Evolutionary conservation across 306 rosid genomes (phyloP).

Genomic region (Cicer arietinum): DNA sequence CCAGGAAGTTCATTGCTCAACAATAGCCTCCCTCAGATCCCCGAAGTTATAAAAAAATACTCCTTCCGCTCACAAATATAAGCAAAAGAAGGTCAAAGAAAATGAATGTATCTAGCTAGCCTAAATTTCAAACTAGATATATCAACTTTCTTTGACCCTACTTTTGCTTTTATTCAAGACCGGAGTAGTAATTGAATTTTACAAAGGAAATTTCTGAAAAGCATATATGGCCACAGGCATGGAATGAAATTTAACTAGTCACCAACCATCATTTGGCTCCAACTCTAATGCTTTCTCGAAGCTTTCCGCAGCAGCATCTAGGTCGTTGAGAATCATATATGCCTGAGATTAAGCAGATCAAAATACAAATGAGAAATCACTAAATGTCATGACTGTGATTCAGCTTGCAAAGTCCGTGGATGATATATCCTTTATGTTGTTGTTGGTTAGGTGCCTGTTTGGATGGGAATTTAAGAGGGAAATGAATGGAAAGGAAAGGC

Average conservation of each 20-base stretch:
- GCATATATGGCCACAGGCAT: constrained; percentile 6
- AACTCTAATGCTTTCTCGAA: constrained; percentile 59
- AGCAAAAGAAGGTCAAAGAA: too few relatives aligned
- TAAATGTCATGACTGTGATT: constrained; percentile 21
- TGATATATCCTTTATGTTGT: not conserved
- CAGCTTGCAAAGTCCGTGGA: constrained; percentile 18
- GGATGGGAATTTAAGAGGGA: not conserved
- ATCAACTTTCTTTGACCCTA: too few relatives aligned
- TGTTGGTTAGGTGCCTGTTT: not conserved
- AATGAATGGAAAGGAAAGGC: not conserved
- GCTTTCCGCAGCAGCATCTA: constrained; percentile 60
- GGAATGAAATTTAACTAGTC: constrained; percentile 28
- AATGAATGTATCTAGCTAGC: too few relatives aligned
- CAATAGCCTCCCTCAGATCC: constrained; percentile 2
- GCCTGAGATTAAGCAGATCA: constrained; percentile 48
- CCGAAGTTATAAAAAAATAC: too few relatives aligned
- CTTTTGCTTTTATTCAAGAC: too few relatives aligned
- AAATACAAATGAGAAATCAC: constrained; percentile 35
- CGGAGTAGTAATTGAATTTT: not conserved
- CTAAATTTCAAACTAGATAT: too few relatives aligned
- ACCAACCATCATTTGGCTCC: constrained; percentile 68
- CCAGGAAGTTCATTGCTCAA: constrained; percentile 28
- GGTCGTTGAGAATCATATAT: constrained; percentile 56
- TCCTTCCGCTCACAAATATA: too few relatives aligned
- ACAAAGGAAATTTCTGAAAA: constrained; percentile 16